These are phyloP conservation scores for Backusella westeae DNA, from an alignment of 192 early-diverging fungal genomes.

Conservation along the genomic window DNA sequence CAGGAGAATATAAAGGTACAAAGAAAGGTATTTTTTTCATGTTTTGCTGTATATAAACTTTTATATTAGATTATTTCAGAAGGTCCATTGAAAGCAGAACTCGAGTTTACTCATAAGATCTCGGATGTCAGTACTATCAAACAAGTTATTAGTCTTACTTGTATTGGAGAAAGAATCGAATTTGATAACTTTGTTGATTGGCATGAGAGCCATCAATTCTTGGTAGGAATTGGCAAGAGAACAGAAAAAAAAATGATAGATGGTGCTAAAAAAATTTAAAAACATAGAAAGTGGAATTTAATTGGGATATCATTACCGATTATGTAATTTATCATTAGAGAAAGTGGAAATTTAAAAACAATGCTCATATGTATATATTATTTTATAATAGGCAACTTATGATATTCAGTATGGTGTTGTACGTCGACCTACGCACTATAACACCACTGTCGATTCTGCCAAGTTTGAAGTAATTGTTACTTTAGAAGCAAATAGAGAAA, in stretches of 20 bases:
- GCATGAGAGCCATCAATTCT: constrained; percentile 86
- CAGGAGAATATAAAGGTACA: constrained; percentile 48
- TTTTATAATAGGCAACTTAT: constrained; percentile 75
- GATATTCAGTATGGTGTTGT: constrained; percentile 95
- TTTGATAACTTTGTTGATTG: constrained; percentile 90
- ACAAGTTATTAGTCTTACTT: constrained; percentile 81
- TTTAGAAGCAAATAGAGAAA: constrained; percentile 34
- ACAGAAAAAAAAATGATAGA: background rate
- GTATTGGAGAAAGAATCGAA: constrained; percentile 68
- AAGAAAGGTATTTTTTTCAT: background rate
- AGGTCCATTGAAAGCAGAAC: constrained; percentile 81
- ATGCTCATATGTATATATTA: background rate
- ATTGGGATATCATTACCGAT: constrained; percentile 81
- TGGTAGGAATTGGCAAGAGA: constrained; percentile 44
- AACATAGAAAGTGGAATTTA: constrained; percentile 87
- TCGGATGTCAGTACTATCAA: constrained; percentile 62
- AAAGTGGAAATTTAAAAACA: background rate
- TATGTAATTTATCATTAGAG: constrained; percentile 19
- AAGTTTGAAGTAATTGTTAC: constrained; percentile 93
- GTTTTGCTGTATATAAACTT: background rate
- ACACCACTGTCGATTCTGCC: constrained; percentile 87
- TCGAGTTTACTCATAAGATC: constrained; percentile 63
- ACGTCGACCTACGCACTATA: constrained; percentile 92
- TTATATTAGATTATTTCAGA: constrained; percentile 58
- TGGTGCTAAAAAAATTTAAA: background rate